Evolutionary conservation across 129 eudicot species (phyloP).

Genomic region (Solidago caesia): DNA sequence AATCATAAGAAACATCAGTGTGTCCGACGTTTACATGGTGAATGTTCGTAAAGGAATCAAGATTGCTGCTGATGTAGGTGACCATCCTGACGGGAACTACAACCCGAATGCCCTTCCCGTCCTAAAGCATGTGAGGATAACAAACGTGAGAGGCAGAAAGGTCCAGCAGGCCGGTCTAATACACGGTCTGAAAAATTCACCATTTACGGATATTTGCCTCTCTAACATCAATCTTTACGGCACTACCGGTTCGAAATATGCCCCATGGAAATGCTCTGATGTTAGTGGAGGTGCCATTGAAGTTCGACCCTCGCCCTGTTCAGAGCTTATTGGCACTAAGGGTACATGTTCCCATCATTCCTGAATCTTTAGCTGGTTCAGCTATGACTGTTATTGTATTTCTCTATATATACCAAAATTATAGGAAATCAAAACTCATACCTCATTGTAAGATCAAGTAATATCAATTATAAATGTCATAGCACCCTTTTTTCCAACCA

Average conservation of each 20-base stretch:
- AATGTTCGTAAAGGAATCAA: constrained; percentile 51
- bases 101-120: constrained; percentile 62
- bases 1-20: constrained; percentile 40
- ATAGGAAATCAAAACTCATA: too few relatives aligned
- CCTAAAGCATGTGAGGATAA: constrained; percentile 44
- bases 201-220: constrained; percentile 57
- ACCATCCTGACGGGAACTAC: constrained; percentile 67
- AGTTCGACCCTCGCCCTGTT: constrained; percentile 74
- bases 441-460: too few relatives aligned
- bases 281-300: constrained; percentile 51
- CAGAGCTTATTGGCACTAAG: constrained; percentile 18
- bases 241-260: constrained; percentile 26
- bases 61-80: constrained; percentile 49
- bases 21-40: constrained; percentile 48
- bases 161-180: constrained; percentile 58
- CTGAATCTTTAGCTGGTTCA: constrained; percentile 14
- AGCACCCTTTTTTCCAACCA: too few relatives aligned
- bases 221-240: constrained; percentile 48
- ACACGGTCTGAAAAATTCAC: constrained; percentile 57
- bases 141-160: constrained; percentile 48
- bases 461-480: too few relatives aligned
- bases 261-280: constrained; percentile 63
- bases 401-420: background rate
- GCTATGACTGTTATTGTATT: background rate
- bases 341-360: constrained; percentile 24